Percentiles rank a stretch among this genome's conserved stretches.
Conservation (phyloP, 192 early-diverging fungal genomes). For the Linnemannia zychae region DNA sequence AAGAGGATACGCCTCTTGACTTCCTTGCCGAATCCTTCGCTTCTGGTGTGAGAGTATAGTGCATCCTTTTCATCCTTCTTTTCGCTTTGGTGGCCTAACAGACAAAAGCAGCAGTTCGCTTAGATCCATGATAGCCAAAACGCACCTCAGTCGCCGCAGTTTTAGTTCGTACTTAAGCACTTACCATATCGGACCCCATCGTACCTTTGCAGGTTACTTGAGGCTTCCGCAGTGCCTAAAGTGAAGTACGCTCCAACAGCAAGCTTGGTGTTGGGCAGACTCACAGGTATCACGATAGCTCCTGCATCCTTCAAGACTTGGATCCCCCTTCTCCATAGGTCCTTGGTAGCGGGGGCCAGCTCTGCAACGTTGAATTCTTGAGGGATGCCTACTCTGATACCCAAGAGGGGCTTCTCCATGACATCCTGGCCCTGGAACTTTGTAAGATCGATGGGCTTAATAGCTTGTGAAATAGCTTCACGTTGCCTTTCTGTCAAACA, state of each 20-base stretch:
- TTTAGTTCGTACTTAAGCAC: not conserved
- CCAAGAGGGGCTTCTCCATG: slow-evolving; percentile 11
- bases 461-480: slow-evolving; percentile 14
- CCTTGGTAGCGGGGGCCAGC: slow-evolving; percentile 65
- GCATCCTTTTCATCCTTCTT: slow-evolving; percentile 28
- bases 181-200: slow-evolving; percentile 91
- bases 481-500: slow-evolving; percentile 38
- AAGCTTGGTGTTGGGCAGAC: slow-evolving; percentile 75
- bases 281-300: slow-evolving; percentile 77
- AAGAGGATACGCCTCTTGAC: slow-evolving; percentile 88
- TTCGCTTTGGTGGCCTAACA: slow-evolving; percentile 56
- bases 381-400: slow-evolving; percentile 22
- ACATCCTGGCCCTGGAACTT: not conserved
- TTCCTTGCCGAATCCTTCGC: slow-evolving; percentile 82
- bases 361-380: slow-evolving; percentile 85
- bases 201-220: slow-evolving; percentile 90
- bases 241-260: slow-evolving; percentile 91
- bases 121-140: not conserved
- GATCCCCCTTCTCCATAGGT: slow-evolving; percentile 74
- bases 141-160: not conserved
- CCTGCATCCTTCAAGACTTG: slow-evolving; percentile 68
- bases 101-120: not conserved
- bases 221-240: slow-evolving; percentile 90
- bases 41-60: slow-evolving; percentile 74
- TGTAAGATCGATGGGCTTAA: not conserved